Conservation (phyloP, 441 rosid species). For the Adansonia gregorii region DNA sequence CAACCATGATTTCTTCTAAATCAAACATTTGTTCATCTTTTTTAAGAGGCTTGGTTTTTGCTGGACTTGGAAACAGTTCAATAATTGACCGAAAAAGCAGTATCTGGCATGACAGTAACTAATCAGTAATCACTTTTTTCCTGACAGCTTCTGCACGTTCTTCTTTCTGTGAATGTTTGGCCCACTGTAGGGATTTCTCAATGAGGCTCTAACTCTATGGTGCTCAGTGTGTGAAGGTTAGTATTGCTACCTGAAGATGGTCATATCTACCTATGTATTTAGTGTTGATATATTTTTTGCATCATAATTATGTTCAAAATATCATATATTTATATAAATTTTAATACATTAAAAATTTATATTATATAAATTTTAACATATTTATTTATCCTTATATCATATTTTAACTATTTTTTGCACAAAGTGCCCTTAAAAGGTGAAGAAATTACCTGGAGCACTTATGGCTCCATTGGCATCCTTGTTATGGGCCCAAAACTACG, state of each 20-base stretch:
- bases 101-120: constrained; percentile 34
- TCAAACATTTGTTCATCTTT: constrained; percentile 14
- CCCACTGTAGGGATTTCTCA: constrained; percentile 28
- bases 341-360: too few species aligned
- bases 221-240: too few species aligned
- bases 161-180: constrained; percentile 43
- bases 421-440: constrained; percentile 38
- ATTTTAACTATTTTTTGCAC: too few species aligned
- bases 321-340: too few species aligned
- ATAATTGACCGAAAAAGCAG: constrained; percentile 37
- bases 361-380: constrained; percentile 23
- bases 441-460: constrained; percentile 45
- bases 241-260: too few species aligned
- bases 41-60: constrained; percentile 21
- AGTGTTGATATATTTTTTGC: too few species aligned
- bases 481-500: constrained; percentile 46
- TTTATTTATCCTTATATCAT: constrained; percentile 41
- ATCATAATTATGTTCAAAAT: too few species aligned
- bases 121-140: constrained; percentile 15
- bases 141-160: constrained; percentile 31
- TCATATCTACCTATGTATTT: too few species aligned
- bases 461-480: constrained; percentile 42
- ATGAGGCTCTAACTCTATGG: constrained; percentile 7
- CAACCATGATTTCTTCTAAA: neutral
- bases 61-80: constrained; percentile 31